A percentile compares a stretch with the other conserved stretches of the same genome.
phyloP scores from a whole-genome alignment of 805 yeast genomes.

The Metschnikowia peoriensis region DNA sequence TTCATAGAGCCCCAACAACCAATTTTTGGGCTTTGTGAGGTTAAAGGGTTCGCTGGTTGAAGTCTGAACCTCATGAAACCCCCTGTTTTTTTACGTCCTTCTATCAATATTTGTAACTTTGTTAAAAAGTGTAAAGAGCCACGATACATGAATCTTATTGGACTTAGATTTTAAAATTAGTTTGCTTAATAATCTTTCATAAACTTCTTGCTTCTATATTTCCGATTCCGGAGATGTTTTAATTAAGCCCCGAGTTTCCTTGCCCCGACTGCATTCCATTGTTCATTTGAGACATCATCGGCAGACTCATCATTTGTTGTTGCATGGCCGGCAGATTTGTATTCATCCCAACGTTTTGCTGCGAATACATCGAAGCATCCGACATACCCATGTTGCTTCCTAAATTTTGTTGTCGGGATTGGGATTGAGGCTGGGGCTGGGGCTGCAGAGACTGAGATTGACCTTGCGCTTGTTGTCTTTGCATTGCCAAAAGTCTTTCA shows the following conservation, averaged over 20 bases:
- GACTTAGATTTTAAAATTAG: no score
- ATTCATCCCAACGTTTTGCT: conserved; percentile 15
- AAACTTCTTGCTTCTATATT: no score
- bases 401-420: conserved; percentile 10
- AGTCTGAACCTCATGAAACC: not conserved
- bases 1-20: no score
- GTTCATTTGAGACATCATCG: conserved; percentile 19
- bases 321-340: conserved; percentile 19
- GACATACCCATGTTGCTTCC: conserved; percentile 5
- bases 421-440: conserved; percentile 13
- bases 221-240: no score
- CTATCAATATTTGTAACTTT: no score
- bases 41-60: not conserved
- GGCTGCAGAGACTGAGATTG: conserved; percentile 13
- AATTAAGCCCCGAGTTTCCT: conserved; percentile 8
- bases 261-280: conserved; percentile 16
- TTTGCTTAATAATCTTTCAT: no score
- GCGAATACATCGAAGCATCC: conserved; percentile 10
- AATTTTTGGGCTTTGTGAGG: not conserved
- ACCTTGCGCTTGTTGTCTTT: conserved; percentile 18
- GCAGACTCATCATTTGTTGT: conserved; percentile 22
- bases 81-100: no score
- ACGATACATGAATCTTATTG: no score
- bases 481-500: conserved; percentile 19
- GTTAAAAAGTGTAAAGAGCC: no score